These are phyloP conservation scores for Cordyceps pruinosa DNA, from an alignment of 2,329 filamentous ascomycete species.

Conservation along the genomic window DNA sequence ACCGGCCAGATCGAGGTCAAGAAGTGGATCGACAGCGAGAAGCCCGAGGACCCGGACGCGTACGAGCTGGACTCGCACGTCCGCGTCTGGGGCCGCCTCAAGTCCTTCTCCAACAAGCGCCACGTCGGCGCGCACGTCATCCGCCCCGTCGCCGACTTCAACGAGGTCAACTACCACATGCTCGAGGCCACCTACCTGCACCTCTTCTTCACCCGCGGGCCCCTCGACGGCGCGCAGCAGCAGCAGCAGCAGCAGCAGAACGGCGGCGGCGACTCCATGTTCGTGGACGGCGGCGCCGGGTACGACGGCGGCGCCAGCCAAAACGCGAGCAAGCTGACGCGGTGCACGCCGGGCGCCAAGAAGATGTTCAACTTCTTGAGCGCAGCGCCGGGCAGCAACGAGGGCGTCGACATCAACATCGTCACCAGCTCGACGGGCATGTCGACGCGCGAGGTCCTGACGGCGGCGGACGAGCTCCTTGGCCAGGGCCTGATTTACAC, in stretches of 20 bases:
- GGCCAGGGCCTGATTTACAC: constrained; percentile 72
- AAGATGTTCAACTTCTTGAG: constrained; percentile 67
- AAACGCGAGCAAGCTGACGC: constrained; percentile 30
- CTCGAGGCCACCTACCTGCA: constrained; percentile 87
- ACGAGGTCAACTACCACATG: constrained; percentile 89
- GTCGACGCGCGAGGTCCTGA: constrained; percentile 61
- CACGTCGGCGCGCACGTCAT: constrained; percentile 77
- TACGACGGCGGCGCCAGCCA: constrained; percentile 27
- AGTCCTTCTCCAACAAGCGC: constrained; percentile 75
- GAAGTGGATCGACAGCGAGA: constrained; percentile 69
- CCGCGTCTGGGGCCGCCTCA: constrained; percentile 77
- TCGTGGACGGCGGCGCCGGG: constrained; percentile 30
- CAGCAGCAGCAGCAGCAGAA: constrained; percentile 9
- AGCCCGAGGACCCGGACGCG: constrained; percentile 41
- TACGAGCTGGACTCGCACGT: constrained; percentile 73
- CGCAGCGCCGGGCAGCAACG: constrained; percentile 62
- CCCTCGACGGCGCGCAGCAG: constrained; percentile 38
- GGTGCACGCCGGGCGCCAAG: constrained; percentile 51
- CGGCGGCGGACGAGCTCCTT: constrained; percentile 75
- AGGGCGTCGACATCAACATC: constrained; percentile 75
- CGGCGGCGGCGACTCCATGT: constrained; percentile 25
- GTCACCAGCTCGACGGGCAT: constrained; percentile 63
- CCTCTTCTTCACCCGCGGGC: constrained; percentile 71
- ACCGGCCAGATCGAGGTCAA: constrained; percentile 89
- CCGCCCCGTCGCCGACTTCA: constrained; percentile 72